These are phyloP conservation scores for Selenicereus undatus DNA, from an alignment of 148 eudicot species.

Conservation along the genomic window DNA sequence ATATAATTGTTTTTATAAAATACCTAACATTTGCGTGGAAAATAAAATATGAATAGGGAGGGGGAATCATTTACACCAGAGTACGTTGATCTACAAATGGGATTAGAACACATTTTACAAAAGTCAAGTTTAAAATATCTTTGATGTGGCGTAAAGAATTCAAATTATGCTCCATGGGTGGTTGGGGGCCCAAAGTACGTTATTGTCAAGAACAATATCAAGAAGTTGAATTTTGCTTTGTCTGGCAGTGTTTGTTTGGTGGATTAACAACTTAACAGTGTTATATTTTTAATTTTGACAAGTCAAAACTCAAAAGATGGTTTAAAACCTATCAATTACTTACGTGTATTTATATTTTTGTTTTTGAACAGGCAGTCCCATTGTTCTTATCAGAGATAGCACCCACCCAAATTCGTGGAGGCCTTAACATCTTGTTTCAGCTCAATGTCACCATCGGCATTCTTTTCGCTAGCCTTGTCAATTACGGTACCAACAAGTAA, in stretches of 20 bases:
- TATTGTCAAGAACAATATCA: background rate
- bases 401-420: conserved; percentile 84
- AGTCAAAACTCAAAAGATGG: background rate
- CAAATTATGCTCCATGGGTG: background rate
- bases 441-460: conserved; percentile 86
- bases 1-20: too few relatives aligned
- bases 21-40: too few relatives aligned
- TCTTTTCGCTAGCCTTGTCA: conserved; percentile 77
- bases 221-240: background rate
- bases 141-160: background rate
- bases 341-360: background rate
- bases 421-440: conserved; percentile 81
- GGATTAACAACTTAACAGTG: background rate
- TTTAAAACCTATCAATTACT: background rate
- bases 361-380: conserved; percentile 72
- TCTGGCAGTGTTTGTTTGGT: background rate
- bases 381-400: conserved; percentile 90
- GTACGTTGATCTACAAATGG: background rate
- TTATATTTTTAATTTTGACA: background rate
- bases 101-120: background rate
- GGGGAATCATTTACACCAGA: background rate
- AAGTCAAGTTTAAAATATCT: background rate
- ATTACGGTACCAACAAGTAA: conserved; percentile 80
- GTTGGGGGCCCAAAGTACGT: background rate
- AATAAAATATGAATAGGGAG: too few relatives aligned